phyloP scores from a whole-genome alignment of 352 stramenopile genomes.

The Phytophthora pini region DNA sequence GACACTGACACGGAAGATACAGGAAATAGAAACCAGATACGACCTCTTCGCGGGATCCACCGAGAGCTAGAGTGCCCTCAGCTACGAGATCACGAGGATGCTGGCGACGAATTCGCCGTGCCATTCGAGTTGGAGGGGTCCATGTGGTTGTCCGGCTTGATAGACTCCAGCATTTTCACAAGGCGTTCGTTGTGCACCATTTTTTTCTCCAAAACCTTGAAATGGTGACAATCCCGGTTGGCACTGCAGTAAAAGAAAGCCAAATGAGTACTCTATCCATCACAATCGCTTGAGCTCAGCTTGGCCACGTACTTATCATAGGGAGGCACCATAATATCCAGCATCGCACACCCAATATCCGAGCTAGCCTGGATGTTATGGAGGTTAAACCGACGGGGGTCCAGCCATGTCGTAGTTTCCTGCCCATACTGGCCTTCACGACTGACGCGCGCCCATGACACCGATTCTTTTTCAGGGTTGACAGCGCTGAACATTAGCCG shows the following conservation, averaged over 20 bases:
- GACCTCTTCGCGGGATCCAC: conserved; percentile 5
- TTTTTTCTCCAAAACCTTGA: conserved; percentile 69
- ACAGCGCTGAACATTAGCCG: conserved; percentile 32
- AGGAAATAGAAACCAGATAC: conserved; percentile 12
- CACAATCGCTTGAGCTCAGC: background rate
- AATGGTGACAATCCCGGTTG: conserved; percentile 82
- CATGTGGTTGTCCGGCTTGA: conserved; percentile 76
- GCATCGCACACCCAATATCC: conserved; percentile 74
- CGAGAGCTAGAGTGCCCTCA: conserved; percentile 8
- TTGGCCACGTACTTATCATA: conserved; percentile 77
- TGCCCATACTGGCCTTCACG: conserved; percentile 58
- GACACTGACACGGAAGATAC: conserved; percentile 17
- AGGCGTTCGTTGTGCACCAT: conserved; percentile 61
- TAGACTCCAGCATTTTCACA: conserved; percentile 77
- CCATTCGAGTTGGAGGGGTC: conserved; percentile 44
- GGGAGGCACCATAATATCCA: conserved; percentile 88
- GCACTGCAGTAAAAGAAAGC: conserved; percentile 43
- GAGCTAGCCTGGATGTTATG: conserved; percentile 80
- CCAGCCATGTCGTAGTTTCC: conserved; percentile 83
- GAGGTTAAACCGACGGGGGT: conserved; percentile 83
- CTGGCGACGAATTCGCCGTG: conserved; percentile 37
- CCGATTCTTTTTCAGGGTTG: conserved; percentile 42
- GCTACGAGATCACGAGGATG: conserved; percentile 34
- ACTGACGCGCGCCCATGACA: conserved; percentile 71
- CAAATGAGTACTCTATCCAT: conserved; percentile 1